phyloP scores from a whole-genome alignment of 208 protist genomes.

The Polymyxa betae region DNA sequence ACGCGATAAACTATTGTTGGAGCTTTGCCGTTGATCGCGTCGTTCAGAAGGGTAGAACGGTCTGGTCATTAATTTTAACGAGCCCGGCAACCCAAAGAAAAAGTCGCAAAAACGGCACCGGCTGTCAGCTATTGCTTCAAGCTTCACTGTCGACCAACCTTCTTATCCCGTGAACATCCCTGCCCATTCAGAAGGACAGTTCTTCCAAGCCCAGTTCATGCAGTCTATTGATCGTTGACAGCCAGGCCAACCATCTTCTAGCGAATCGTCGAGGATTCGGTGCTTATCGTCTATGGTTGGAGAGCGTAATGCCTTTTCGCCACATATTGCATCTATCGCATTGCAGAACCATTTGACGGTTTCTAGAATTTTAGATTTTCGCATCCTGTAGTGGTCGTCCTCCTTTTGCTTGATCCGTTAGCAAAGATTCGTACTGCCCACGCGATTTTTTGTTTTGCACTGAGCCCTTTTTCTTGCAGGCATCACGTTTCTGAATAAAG shows the following conservation, averaged over 20 bases:
- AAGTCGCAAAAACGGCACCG: not conserved
- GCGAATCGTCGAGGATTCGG: not conserved
- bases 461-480: not conserved
- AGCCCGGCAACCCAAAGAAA: constrained; percentile 22
- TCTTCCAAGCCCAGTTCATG: not conserved
- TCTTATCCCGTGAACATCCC: constrained; percentile 37
- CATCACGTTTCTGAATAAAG: not conserved
- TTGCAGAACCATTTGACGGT: not conserved
- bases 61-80: not conserved
- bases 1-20: not conserved
- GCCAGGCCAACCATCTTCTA: not conserved
- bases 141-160: not conserved
- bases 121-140: constrained; percentile 11
- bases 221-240: not conserved
- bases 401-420: not conserved
- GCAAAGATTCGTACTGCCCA: not conserved
- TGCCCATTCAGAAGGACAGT: too few relatives aligned
- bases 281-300: not conserved
- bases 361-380: not conserved
- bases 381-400: not conserved
- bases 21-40: not conserved
- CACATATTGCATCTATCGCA: not conserved
- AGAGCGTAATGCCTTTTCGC: not conserved
- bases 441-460: not conserved
- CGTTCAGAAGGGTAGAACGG: not conserved